phyloP scores from a whole-genome alignment of 2,329 filamentous ascomycete genomes.

The Phialocephala subalpina region DNA sequence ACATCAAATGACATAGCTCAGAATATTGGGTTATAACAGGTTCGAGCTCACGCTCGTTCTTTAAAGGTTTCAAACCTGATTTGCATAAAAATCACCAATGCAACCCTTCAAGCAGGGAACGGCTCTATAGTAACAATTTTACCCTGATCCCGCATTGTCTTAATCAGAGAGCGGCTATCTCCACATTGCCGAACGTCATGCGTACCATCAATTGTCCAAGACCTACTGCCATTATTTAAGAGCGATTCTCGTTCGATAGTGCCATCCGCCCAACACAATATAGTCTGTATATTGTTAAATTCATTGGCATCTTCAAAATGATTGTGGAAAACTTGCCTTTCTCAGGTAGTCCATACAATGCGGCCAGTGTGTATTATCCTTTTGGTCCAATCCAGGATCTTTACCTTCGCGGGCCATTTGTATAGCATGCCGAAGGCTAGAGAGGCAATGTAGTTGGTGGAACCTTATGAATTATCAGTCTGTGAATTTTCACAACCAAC shows the following conservation, averaged over 20 bases:
- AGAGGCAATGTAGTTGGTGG: too few species aligned
- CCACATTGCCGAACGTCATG: neutral
- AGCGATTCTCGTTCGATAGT: neutral
- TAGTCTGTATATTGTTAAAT: slow-evolving; percentile 2
- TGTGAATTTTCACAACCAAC: too few species aligned
- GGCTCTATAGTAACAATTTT: slow-evolving; percentile 1
- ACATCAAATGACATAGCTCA: too few species aligned
- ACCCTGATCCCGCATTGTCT: neutral
- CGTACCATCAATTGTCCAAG: neutral
- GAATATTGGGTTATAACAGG: too few species aligned
- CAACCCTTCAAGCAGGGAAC: neutral
- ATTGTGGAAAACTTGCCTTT: neutral
- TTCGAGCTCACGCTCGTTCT: neutral
- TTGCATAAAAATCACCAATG: neutral
- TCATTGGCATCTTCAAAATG: neutral
- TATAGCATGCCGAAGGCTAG: too few species aligned
- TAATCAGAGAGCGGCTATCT: neutral
- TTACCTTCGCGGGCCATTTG: too few species aligned
- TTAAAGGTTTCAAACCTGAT: neutral
- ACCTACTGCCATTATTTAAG: slow-evolving; percentile 1
- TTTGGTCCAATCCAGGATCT: too few species aligned
- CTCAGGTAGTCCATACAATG: too few species aligned
- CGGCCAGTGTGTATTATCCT: too few species aligned
- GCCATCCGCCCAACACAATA: neutral
- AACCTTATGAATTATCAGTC: too few species aligned